These are phyloP conservation scores for Bonia amplexicaulis DNA, from an alignment of 176 grass and related monocot genomes.

Conservation along the genomic window DNA sequence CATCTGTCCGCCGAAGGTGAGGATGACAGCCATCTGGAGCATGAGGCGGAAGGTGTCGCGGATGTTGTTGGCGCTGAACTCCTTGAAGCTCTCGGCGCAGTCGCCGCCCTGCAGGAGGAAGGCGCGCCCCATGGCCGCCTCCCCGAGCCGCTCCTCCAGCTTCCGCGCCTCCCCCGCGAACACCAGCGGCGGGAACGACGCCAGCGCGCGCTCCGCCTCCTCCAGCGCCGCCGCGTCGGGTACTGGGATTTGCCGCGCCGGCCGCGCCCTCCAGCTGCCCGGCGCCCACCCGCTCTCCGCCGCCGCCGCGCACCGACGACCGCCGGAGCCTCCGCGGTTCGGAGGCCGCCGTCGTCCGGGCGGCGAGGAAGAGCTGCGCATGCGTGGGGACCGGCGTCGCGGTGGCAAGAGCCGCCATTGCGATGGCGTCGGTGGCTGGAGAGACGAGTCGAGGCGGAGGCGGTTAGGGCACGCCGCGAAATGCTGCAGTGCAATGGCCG, in stretches of 20 bases:
- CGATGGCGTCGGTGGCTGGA: not conserved
- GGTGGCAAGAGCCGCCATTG: not conserved
- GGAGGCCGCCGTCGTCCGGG: not conserved
- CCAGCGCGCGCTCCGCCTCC: not conserved
- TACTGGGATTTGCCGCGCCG: conserved; percentile 35
- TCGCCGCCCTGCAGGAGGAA: conserved; percentile 66
- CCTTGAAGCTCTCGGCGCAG: conserved; percentile 66
- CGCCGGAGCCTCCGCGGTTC: not conserved
- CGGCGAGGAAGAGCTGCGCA: not conserved
- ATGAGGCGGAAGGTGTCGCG: conserved; percentile 47
- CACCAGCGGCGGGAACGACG: conserved; percentile 25
- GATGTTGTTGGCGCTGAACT: conserved; percentile 47
- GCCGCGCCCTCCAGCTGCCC: conserved; percentile 28
- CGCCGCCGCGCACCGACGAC: not conserved
- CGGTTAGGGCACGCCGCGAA: not conserved
- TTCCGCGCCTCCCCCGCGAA: conserved; percentile 32
- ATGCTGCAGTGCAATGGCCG: not conserved
- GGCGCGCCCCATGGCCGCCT: conserved; percentile 46
- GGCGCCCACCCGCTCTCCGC: not conserved
- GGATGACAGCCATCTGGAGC: conserved; percentile 40
- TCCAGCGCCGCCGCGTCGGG: conserved; percentile 19
- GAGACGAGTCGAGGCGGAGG: not conserved
- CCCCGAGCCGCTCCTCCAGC: conserved; percentile 52
- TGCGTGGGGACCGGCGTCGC: not conserved
- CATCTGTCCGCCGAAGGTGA: conserved; percentile 41